A percentile compares a stretch with the other conserved stretches of the same genome.
These are phyloP conservation scores for Aspergillus intermedius DNA, from an alignment of 2,329 filamentous ascomycete genomes.

Conservation along the genomic window DNA sequence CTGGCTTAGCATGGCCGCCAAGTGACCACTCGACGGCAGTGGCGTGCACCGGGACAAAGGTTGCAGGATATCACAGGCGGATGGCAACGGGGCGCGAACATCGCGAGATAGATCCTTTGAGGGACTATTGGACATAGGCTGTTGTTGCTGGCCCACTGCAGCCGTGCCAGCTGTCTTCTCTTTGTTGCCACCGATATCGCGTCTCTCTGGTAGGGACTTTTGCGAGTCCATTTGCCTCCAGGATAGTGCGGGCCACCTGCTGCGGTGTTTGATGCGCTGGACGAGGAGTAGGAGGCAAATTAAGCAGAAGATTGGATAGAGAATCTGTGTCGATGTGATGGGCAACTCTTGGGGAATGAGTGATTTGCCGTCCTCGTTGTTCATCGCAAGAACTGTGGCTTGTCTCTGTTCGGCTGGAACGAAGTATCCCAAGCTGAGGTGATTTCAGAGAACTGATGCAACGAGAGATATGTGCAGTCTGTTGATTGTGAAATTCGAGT, in stretches of 20 bases:
- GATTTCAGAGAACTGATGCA: too few relatives aligned
- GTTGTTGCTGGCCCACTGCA: slow-evolving; percentile 3
- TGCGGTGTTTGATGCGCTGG: slow-evolving; percentile 13
- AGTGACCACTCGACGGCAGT: slow-evolving; percentile 19
- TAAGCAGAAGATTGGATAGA: slow-evolving; percentile 11
- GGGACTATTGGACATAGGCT: slow-evolving; percentile 2
- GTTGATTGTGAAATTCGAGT: too few relatives aligned
- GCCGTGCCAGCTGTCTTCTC: slow-evolving; percentile 5
- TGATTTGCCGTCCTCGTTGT: not conserved
- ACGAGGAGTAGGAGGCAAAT: slow-evolving; percentile 12
- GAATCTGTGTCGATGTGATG: not conserved
- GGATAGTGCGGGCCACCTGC: slow-evolving; percentile 6
- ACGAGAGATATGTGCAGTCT: too few relatives aligned
- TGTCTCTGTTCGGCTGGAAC: too few relatives aligned
- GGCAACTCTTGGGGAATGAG: not conserved
- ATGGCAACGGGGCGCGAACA: slow-evolving; percentile 9
- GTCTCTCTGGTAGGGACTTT: slow-evolving; percentile 6
- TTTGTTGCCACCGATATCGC: slow-evolving; percentile 11
- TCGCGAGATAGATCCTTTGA: not conserved
- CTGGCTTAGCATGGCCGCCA: slow-evolving; percentile 13
- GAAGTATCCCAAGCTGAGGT: too few relatives aligned
- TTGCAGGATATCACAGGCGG: slow-evolving; percentile 20
- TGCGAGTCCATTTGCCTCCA: slow-evolving; percentile 16
- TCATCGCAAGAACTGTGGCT: not conserved
- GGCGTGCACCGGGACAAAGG: slow-evolving; percentile 16